A percentile compares a stretch with the other conserved stretches of the same genome.
phyloP scores from a whole-genome alignment of 768 basidiomycete genomes.

The Pholiota conissans region DNA sequence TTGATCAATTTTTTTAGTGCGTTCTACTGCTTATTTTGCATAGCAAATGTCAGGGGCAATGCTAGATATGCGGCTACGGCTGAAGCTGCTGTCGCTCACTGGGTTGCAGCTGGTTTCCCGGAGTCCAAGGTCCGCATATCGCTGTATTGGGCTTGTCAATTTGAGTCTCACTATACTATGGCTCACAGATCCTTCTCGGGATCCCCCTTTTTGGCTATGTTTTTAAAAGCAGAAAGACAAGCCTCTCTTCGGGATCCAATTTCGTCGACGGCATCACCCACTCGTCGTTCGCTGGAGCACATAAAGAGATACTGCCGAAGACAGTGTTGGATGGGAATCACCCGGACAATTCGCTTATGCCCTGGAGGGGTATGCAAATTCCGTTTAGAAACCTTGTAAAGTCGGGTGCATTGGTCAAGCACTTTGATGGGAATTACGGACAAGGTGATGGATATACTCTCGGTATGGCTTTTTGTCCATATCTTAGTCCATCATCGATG shows the following conservation, averaged over 20 bases:
- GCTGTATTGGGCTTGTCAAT: constrained; percentile 36
- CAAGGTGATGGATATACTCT: constrained; percentile 43
- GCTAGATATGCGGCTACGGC: constrained; percentile 59
- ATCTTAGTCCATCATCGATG: background rate
- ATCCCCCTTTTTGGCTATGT: constrained; percentile 66
- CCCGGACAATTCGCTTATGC: constrained; percentile 14
- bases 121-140: constrained; percentile 42
- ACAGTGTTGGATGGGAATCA: background rate
- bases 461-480: constrained; percentile 25
- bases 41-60: constrained; percentile 41
- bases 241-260: constrained; percentile 15
- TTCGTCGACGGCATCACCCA: background rate
- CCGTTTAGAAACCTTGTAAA: constrained; percentile 43
- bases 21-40: background rate
- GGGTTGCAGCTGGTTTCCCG: constrained; percentile 66
- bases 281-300: background rate
- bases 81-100: constrained; percentile 55
- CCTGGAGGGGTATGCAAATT: constrained; percentile 47
- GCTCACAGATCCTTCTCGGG: constrained; percentile 50
- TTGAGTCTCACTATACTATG: background rate
- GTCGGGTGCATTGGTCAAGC: constrained; percentile 43
- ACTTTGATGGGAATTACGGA: constrained; percentile 40
- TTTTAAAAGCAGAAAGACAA: constrained; percentile 45
- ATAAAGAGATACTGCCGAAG: constrained; percentile 3
- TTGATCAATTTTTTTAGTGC: background rate